Base-by-base conservation (phyloP, 148 eudicot genomes). In the Vaccinium vitisidaea region DNA sequence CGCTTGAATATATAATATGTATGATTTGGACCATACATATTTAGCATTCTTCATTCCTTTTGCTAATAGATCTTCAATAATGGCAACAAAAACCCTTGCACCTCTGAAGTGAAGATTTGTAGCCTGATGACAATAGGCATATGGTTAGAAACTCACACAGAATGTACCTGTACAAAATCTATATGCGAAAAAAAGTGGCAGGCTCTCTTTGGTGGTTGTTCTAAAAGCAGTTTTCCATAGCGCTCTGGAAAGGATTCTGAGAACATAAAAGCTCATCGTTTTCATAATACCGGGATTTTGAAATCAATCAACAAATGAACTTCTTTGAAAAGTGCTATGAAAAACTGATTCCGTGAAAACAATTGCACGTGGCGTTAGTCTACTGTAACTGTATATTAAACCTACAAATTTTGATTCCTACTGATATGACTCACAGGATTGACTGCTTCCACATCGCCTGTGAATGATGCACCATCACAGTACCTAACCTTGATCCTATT, bases 391-490 rank as follows among this genome's bases (percentile, higher is more conserved):
- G n/a, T n/a, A n/a, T n/a, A 52, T 59, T 6, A 4, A 13, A 84
- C 5, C 39, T 8, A 25, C 32, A 50, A 61, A 49, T 63, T 61
- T 48, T 14, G 52, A 50, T 69, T 53, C 23, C 15, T 36, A 30
- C 1, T 13, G 18, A 54, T 27, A 50, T 32, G 18, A 88, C 92
- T 93, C 86, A 96, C 99, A 81, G 94, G 94, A 90, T 96, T 82
- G 56, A 94, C 98, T 74, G 87, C 91, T 89, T 93, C 95, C 25
- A 97, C 92, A 75, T 97, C 92, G 83, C 99, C 98, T 0, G 99
- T 97, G 59, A 95, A 97, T 52, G 99, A 97, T 74, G 99, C 87
- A 16, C 99, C 99, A 86, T 97, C 99, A 87, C 99, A 97, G 86
- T 97, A 97, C 83, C 95, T 91, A 77, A 97, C 89, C 87, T 94